Percentiles rank a stretch among this genome's conserved stretches.
Evolutionary conservation across 768 basidiomycete species (phyloP).

Genomic region (Boletus barrowsii): DNA sequence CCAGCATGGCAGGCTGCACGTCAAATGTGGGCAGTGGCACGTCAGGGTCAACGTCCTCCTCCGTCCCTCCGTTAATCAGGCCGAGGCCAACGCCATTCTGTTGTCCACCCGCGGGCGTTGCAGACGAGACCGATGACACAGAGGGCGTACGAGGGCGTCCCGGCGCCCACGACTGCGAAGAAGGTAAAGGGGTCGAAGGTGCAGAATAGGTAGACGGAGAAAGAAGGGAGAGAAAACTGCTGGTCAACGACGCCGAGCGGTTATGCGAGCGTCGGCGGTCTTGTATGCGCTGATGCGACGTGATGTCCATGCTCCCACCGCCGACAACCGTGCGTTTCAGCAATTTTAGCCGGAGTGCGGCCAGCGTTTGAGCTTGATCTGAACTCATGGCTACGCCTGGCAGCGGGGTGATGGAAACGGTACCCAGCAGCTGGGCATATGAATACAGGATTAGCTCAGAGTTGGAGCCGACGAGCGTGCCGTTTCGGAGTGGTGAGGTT

Average conservation of each 20-base stretch:
- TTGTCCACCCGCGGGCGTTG: not conserved
- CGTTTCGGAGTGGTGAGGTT: constrained; percentile 32
- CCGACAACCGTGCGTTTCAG: constrained; percentile 44
- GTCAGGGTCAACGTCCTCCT: constrained; percentile 58
- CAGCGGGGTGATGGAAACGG: constrained; percentile 54
- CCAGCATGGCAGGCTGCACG: constrained; percentile 82
- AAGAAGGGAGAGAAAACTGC: constrained; percentile 48
- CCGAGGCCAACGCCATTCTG: constrained; percentile 32
- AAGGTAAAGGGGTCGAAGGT: constrained; percentile 19
- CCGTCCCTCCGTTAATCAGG: constrained; percentile 22
- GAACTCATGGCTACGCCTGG: constrained; percentile 38
- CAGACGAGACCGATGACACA: constrained; percentile 29
- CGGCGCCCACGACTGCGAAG: constrained; percentile 25
- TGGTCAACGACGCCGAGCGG: constrained; percentile 51
- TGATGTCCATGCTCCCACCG: constrained; percentile 80
- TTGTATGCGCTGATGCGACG: constrained; percentile 34
- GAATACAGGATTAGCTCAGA: constrained; percentile 79
- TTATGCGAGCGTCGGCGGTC: constrained; percentile 37
- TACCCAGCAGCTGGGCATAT: constrained; percentile 77
- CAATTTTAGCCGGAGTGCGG: constrained; percentile 48
- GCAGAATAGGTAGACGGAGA: constrained; percentile 37
- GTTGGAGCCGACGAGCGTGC: constrained; percentile 47
- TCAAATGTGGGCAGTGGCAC: constrained; percentile 80
- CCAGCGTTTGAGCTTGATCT: constrained; percentile 46
- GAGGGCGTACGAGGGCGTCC: constrained; percentile 21